Evolutionary conservation across 2,329 filamentous ascomycete species (phyloP).

Genomic region (Hypoxylon sp.): DNA sequence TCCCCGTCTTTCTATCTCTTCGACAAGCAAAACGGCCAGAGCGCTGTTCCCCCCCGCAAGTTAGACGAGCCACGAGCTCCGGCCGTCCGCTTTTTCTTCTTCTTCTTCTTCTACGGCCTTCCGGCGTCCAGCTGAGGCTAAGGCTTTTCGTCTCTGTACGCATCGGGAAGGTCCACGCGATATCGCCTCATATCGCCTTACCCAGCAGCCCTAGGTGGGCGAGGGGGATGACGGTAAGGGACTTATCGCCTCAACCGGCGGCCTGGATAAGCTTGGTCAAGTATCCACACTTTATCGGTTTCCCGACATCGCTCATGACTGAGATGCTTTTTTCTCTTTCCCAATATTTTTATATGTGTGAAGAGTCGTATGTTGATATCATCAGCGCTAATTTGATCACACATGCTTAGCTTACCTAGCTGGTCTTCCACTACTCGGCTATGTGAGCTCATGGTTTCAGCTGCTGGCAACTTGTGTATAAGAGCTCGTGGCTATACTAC

Average conservation of each 20-base stretch:
- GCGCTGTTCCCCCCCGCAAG: too few species aligned
- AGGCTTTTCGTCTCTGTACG: slow-evolving; percentile 22
- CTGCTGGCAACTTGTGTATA: too few species aligned
- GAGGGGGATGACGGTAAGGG: too few species aligned
- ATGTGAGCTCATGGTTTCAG: too few species aligned
- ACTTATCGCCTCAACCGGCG: not conserved
- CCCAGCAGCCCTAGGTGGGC: too few species aligned
- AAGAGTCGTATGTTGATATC: slow-evolving; percentile 6
- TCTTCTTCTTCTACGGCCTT: slow-evolving; percentile 9
- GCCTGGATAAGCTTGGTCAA: not conserved
- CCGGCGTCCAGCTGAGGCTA: slow-evolving; percentile 25
- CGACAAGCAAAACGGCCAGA: too few species aligned
- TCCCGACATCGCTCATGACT: slow-evolving; percentile 24
- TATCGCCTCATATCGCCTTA: slow-evolving; percentile 1
- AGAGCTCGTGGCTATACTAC: too few species aligned
- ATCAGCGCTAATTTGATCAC: not conserved
- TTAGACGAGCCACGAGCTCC: not conserved
- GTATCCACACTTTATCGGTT: slow-evolving; percentile 13
- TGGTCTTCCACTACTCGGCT: too few species aligned
- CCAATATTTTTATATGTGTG: not conserved
- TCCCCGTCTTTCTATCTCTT: slow-evolving; percentile 11
- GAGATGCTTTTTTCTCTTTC: not conserved
- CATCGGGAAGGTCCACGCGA: slow-evolving; percentile 36
- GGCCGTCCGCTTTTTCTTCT: slow-evolving; percentile 4
- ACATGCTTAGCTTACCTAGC: not conserved